A percentile compares a stretch with the other conserved stretches of the same genome.
Evolutionary conservation across 768 basidiomycete species (phyloP).

Genomic region (Podaxis mareebaensis): DNA sequence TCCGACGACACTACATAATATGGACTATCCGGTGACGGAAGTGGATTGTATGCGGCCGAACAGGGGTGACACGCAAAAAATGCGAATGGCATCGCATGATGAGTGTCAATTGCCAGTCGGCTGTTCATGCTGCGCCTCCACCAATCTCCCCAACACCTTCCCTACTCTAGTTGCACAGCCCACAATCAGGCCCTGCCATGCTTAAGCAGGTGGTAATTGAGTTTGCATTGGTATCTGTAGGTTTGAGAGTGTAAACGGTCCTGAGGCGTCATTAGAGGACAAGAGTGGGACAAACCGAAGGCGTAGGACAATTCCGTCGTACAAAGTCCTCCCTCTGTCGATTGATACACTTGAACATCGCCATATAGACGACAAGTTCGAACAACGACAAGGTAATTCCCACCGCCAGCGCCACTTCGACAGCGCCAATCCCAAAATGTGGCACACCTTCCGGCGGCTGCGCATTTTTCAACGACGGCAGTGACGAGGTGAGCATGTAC

Average conservation of each 20-base stretch:
- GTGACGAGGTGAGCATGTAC: background rate
- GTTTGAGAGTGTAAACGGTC: background rate
- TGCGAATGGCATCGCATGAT: no score
- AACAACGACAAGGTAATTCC: background rate
- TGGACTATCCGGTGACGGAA: no score
- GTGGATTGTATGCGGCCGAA: no score
- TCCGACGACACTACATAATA: no score
- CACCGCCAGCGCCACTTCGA: background rate
- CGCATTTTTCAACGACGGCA: background rate
- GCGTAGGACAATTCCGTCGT: background rate
- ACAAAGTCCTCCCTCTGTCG: background rate
- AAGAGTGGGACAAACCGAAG: background rate
- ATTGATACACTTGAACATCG: background rate
- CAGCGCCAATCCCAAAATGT: background rate
- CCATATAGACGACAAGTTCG: background rate
- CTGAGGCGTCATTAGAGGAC: background rate
- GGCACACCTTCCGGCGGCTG: background rate
- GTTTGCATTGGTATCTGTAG: background rate
- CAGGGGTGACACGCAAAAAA: no score
- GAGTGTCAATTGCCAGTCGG: no score
- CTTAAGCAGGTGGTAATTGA: background rate
- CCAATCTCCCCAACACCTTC: no score
- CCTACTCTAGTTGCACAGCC: no score
- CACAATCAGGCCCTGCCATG: background rate
- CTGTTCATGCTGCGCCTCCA: no score